Evolutionary conservation across 495 filamentous ascomycete species (phyloP), one percentile per base, ranked within the genome.

Genomic region (Penicillium riverlandense): DNA sequence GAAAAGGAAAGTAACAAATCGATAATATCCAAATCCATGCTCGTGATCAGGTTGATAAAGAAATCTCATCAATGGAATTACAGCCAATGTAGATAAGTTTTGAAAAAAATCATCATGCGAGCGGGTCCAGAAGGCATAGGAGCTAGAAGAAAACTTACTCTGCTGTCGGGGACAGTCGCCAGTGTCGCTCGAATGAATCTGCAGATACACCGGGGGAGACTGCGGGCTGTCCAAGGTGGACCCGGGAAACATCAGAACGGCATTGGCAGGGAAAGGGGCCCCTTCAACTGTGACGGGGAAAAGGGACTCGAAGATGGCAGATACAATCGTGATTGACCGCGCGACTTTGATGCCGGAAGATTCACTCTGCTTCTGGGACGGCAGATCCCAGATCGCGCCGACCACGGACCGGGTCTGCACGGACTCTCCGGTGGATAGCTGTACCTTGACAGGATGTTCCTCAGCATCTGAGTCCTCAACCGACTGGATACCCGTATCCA

Each of bases 71-170:
- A 91, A 81, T 69, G 70, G 66, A 70, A 66, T 76, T 80, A 80
- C 86, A 88, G 90, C 83, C 86, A 95, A 95, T 95, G 90, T 96
- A 96, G 90, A 92, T 96, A 96, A 96, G 88, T 91, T 84, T 81
- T 57, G 52, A 71, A 69, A 54, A 52, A 61, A 72, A 70, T 84
- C 80, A 89, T 95, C 90, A 90, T 89, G 68, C 75, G 75, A 67
- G 69, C 63, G 65, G 48, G 48, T 33, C 38, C 47, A 44, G 35
- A 36, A 12, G 43, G 45, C 12, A 34, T 14, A 15, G 27, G 42
- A 47, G 43, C 22, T 35, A 57, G 47, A 35, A 44, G 47, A 46
- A 29, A 32, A 81, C 90, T 88, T 78, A 96, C 90, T 80, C 80
- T 96, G 88, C 65, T 81, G 78, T 45, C 59, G 49, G 28, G 90